Evolutionary conservation across 306 rosid genomes (phyloP), one percentile per base, ranked within the genome.

Genomic region (Lupinus albus): DNA sequence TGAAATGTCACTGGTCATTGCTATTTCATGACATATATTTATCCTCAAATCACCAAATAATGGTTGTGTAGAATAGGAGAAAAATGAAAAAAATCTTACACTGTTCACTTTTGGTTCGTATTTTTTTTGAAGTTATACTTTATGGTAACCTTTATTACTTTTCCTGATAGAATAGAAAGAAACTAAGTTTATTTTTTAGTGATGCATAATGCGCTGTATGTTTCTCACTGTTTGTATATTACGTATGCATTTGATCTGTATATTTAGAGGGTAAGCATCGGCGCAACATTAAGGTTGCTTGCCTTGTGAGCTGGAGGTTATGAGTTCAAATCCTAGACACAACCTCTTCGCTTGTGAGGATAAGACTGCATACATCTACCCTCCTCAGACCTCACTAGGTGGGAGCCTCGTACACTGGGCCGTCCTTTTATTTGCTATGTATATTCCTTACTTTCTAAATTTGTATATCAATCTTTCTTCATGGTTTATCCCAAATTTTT

Each of bases 11-110:
- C 71, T 8, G 14, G 61, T 73, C 56, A 46, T 48, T 70, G 51
- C 45, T 47, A 33, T 75, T 46, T 36, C 54, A 47, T 53, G 48
- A 56, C 14, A 12, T 63, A 45, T 67, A 54, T 61, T 71, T 51
- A 28, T 63, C 44, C 30, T 56, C 55, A 47, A 12, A 54, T 67
- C 41, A 33, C 12, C 10, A 32, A 67, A 33, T 30, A 20, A 57
- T 75, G 28, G 25, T 58, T 57, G 39, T 75, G 1, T 33, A 10
- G 30, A 11, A 46, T 13, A 39, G 48, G 41, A 47, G 12, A 13
- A 38, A 35, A 54, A 62, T 20, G 30, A 60, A 41, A 73, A 73
- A 39, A 9, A 41, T 32, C 16, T n/a, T 58, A 35, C 68, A 5
- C 56, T 45, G 30, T 64, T 45, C 4, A 71, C 44, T 47, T 55